Conservation (phyloP, 495 filamentous ascomycete genomes). For the Penicillium lividum region DNA sequence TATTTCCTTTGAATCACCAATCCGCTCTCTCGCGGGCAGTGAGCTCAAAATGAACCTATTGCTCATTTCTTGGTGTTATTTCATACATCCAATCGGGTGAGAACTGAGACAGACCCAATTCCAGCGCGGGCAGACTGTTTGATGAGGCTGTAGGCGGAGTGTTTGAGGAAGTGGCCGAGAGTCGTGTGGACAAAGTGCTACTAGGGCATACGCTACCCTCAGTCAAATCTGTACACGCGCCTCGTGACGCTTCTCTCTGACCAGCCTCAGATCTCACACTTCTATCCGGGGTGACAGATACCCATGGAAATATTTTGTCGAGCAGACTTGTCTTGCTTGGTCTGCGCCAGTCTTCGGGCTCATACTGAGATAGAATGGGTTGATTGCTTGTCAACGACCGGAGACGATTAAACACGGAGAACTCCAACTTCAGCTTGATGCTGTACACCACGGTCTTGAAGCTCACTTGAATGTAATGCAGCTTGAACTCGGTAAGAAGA, state of each 20-base stretch:
- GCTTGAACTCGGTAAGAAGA: constrained; percentile 3
- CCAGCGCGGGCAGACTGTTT: background rate
- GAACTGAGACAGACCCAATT: background rate
- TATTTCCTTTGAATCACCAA: background rate
- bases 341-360: background rate
- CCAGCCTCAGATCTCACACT: background rate
- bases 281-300: background rate
- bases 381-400: background rate
- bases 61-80: background rate
- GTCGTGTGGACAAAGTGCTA: background rate
- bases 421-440: constrained; percentile 4
- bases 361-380: background rate
- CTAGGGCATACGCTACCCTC: background rate
- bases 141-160: background rate
- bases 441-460: constrained; percentile 2
- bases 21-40: background rate
- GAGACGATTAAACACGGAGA: background rate
- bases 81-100: background rate
- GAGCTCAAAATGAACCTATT: background rate
- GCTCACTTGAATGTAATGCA: constrained; percentile 2
- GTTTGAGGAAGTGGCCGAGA: background rate
- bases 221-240: background rate
- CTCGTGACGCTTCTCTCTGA: background rate
- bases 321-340: background rate
- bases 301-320: background rate